These are phyloP conservation scores for Fusarium sp. DNA, from an alignment of 2,329 filamentous ascomycete genomes.

Conservation along the genomic window DNA sequence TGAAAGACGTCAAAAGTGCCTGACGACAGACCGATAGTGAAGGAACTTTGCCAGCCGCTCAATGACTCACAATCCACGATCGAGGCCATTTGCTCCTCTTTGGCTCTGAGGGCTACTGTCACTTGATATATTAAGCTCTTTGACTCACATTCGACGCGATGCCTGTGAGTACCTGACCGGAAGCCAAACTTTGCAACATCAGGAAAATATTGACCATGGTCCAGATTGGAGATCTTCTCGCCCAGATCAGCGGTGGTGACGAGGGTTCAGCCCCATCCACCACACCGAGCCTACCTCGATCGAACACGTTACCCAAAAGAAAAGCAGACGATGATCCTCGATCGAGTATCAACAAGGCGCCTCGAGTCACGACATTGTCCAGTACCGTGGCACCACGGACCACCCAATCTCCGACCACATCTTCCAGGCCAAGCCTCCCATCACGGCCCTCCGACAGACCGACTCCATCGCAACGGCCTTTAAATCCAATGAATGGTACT, in stretches of 20 bases:
- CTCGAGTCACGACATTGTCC: slow-evolving; percentile 50
- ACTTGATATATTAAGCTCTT: slow-evolving; percentile 17
- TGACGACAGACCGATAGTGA: slow-evolving; percentile 37
- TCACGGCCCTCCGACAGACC: slow-evolving; percentile 47
- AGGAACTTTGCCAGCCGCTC: slow-evolving; percentile 38
- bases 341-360: slow-evolving; percentile 57
- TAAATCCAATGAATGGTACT: slow-evolving; percentile 28
- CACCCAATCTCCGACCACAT: slow-evolving; percentile 36
- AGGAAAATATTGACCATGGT: slow-evolving; percentile 40
- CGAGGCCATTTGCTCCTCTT: slow-evolving; percentile 43
- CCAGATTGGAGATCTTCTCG: slow-evolving; percentile 56
- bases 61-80: slow-evolving; percentile 47
- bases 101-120: slow-evolving; percentile 32
- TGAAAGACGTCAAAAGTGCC: slow-evolving; percentile 39
- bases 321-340: slow-evolving; percentile 67
- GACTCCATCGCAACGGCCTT: slow-evolving; percentile 41
- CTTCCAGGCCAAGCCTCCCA: slow-evolving; percentile 36
- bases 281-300: slow-evolving; percentile 48
- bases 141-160: slow-evolving; percentile 44
- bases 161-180: slow-evolving; percentile 47
- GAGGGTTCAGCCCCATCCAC: slow-evolving; percentile 55
- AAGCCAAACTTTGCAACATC: slow-evolving; percentile 10
- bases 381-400: slow-evolving; percentile 40
- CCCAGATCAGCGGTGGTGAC: slow-evolving; percentile 70
- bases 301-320: slow-evolving; percentile 60